Percentiles rank a stretch among this genome's conserved stretches.
Conservation (phyloP, 208 protist genomes). For the Trypanosoma grayi region DNA sequence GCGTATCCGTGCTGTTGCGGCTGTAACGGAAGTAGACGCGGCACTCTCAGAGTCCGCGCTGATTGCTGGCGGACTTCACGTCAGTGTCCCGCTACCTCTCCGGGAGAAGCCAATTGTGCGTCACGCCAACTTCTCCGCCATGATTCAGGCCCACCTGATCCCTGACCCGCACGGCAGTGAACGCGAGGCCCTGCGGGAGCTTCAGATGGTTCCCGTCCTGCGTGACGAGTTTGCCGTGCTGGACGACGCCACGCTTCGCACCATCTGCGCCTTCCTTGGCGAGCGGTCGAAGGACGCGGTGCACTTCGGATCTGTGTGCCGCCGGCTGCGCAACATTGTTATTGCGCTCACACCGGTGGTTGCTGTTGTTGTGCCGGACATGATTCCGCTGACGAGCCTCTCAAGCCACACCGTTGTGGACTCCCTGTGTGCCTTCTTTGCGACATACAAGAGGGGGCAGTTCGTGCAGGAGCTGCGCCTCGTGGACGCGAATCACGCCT, state of each 20-base stretch:
- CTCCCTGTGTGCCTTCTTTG: constrained; percentile 36
- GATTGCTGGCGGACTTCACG: constrained; percentile 1
- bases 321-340: constrained; percentile 36
- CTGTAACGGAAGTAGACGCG: constrained; percentile 35
- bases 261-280: constrained; percentile 44
- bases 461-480: constrained; percentile 34
- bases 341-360: constrained; percentile 18
- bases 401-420: constrained; percentile 16
- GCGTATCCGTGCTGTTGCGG: constrained; percentile 62
- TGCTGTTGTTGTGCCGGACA: constrained; percentile 25
- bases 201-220: constrained; percentile 34
- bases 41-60: constrained; percentile 27
- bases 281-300: constrained; percentile 23
- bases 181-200: constrained; percentile 32
- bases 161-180: constrained; percentile 33
- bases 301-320: constrained; percentile 44
- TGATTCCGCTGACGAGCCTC: constrained; percentile 44
- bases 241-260: constrained; percentile 28
- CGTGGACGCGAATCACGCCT: constrained; percentile 30
- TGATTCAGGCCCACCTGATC: constrained; percentile 25
- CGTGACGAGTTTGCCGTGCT: constrained; percentile 46
- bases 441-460: constrained; percentile 37
- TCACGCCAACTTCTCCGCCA: constrained; percentile 36
- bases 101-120: constrained; percentile 20
- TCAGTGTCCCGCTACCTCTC: background rate